Conservation (phyloP, 768 basidiomycete species). For the Mycena alexandri region DNA sequence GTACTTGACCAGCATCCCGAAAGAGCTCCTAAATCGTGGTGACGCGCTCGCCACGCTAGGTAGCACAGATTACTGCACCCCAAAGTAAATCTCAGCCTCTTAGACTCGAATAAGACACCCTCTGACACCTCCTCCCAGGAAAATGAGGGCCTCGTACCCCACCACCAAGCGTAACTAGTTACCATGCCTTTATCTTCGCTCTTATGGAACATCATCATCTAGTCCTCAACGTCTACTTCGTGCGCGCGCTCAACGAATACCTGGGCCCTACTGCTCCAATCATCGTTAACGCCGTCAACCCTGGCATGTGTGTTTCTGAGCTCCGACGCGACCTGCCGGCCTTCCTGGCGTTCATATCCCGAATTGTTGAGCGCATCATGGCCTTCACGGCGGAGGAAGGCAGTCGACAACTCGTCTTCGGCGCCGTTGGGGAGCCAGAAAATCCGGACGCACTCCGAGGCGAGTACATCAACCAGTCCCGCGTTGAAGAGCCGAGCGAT, state of each 20-base stretch:
- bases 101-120: too few relatives aligned
- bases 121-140: neutral
- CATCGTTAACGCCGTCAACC: constrained; percentile 36
- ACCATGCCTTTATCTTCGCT: neutral
- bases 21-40: constrained; percentile 1
- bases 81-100: neutral
- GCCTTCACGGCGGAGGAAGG: constrained; percentile 41
- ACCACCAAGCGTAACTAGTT: constrained; percentile 31
- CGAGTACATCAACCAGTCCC: constrained; percentile 27
- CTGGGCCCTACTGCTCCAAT: constrained; percentile 24
- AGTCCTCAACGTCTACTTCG: constrained; percentile 41
- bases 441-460: constrained; percentile 31
- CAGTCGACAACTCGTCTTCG: constrained; percentile 37
- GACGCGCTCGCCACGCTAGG: constrained; percentile 37
- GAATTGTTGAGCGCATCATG: constrained; percentile 19
- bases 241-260: constrained; percentile 23
- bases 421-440: constrained; percentile 12
- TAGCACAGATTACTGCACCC: constrained; percentile 35
- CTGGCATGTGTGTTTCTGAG: constrained; percentile 40
- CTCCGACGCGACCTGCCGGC: constrained; percentile 21
- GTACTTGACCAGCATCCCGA: constrained; percentile 18
- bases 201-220: neutral
- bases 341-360: neutral
- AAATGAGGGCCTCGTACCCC: neutral
- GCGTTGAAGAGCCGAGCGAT: constrained; percentile 39